phyloP scores from a whole-genome alignment of 495 filamentous ascomycete species.

The Xylaria venustula region DNA sequence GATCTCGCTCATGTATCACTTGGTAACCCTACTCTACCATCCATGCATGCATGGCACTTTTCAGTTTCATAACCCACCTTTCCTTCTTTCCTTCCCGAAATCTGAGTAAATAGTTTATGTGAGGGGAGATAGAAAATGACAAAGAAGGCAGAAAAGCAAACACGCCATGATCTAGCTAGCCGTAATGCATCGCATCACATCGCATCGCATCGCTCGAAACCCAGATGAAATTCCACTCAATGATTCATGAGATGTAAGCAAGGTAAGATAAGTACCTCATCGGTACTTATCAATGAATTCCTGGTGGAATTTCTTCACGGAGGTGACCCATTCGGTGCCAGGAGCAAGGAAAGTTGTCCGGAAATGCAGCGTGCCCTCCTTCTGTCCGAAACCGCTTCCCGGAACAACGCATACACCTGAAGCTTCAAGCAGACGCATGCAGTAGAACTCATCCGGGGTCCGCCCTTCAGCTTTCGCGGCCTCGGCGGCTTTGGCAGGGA shows the following conservation, averaged over 20 bases:
- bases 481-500: constrained; percentile 71
- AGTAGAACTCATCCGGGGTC: constrained; percentile 90
- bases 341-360: constrained; percentile 95
- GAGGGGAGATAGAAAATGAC: not conserved
- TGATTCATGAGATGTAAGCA: too few relatives aligned
- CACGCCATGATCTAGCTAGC: not conserved
- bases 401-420: constrained; percentile 96
- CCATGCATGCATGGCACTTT: not conserved
- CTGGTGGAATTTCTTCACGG: constrained; percentile 84
- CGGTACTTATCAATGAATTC: constrained; percentile 86
- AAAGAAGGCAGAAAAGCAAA: not conserved
- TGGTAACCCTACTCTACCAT: not conserved
- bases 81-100: not conserved
- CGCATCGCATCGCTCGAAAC: too few relatives aligned
- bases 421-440: constrained; percentile 81
- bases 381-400: constrained; percentile 91
- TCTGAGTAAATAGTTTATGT: not conserved
- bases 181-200: too few relatives aligned
- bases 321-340: constrained; percentile 90
- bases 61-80: not conserved
- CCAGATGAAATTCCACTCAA: too few relatives aligned
- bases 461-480: constrained; percentile 72
- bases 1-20: too few relatives aligned
- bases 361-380: constrained; percentile 88
- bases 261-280: constrained; percentile 24